phyloP scores from a whole-genome alignment of 495 filamentous ascomycete species.

The Podospora didyma region DNA sequence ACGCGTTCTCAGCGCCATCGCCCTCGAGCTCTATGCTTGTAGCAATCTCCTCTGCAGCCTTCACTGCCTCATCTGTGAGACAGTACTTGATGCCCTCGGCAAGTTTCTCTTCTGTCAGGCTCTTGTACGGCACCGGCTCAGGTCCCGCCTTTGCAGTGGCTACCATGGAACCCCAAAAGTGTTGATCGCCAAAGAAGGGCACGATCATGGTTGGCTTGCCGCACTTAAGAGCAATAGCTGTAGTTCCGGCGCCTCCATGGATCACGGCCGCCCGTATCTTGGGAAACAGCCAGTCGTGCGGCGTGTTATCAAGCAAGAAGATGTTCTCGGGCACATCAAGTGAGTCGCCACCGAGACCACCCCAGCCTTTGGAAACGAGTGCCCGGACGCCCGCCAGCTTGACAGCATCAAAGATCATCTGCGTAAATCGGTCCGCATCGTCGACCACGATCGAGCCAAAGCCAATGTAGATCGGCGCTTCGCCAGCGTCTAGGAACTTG shows the following conservation, averaged over 20 bases:
- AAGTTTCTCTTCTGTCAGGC: constrained; percentile 54
- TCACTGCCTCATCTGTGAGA: constrained; percentile 52
- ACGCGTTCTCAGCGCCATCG: constrained; percentile 69
- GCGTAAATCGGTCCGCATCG: constrained; percentile 57
- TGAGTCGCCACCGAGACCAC: constrained; percentile 54
- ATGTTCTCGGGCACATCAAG: constrained; percentile 53
- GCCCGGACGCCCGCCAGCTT: constrained; percentile 55
- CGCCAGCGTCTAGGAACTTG: constrained; percentile 59
- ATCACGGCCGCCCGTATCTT: constrained; percentile 57
- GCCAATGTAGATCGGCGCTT: constrained; percentile 59
- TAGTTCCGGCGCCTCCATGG: constrained; percentile 65
- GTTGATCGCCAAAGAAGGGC: constrained; percentile 70
- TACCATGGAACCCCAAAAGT: constrained; percentile 80
- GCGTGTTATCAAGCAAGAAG: constrained; percentile 61
- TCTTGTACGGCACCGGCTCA: constrained; percentile 68
- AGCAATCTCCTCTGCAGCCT: constrained; percentile 57
- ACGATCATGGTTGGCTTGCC: constrained; percentile 60
- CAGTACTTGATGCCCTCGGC: constrained; percentile 67
- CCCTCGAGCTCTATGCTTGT: constrained; percentile 62
- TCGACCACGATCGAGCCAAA: constrained; percentile 70
- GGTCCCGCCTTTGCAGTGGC: constrained; percentile 62
- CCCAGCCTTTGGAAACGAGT: constrained; percentile 64
- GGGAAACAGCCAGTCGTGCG: constrained; percentile 68
- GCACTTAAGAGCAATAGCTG: constrained; percentile 60
- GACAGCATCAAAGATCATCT: constrained; percentile 60